Evolutionary conservation across 352 stramenopile species (phyloP).

Genomic region (Thalassiosira exigua): DNA sequence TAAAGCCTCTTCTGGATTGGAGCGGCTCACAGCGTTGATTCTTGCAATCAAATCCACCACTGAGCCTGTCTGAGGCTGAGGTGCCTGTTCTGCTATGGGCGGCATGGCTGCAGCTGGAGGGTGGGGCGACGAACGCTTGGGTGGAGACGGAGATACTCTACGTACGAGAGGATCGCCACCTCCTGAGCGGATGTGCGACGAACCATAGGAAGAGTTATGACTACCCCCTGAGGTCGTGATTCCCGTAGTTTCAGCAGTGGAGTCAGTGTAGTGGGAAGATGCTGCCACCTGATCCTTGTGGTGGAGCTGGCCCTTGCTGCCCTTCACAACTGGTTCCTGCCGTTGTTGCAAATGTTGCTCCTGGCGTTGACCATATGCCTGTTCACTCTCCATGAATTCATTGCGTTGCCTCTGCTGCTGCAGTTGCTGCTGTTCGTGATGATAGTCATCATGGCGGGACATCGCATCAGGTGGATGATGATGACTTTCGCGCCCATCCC

Average conservation of each 20-base stretch:
- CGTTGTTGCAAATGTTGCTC: background rate
- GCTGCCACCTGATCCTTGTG: slow-evolving; percentile 22
- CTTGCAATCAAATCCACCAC: slow-evolving; percentile 68
- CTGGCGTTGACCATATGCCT: background rate
- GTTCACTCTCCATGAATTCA: background rate
- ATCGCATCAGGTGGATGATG: too few species aligned
- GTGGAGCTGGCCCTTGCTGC: slow-evolving; percentile 8
- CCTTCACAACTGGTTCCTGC: slow-evolving; percentile 11
- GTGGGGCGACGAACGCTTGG: background rate
- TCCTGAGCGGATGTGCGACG: too few species aligned
- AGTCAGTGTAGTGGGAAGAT: slow-evolving; percentile 56
- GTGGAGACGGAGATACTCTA: slow-evolving; percentile 1
- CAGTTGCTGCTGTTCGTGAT: background rate
- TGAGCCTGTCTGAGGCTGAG: slow-evolving; percentile 21
- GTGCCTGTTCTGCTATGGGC: slow-evolving; percentile 34
- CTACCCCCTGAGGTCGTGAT: slow-evolving; percentile 40
- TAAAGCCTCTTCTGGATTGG: slow-evolving; percentile 70
- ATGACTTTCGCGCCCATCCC: too few species aligned
- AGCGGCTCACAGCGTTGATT: slow-evolving; percentile 69
- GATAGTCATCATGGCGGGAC: background rate
- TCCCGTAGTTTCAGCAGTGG: slow-evolving; percentile 48
- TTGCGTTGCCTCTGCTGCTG: background rate
- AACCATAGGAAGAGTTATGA: slow-evolving; percentile 36
- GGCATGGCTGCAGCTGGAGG: slow-evolving; percentile 27
- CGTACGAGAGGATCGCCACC: slow-evolving; percentile 5